These are phyloP conservation scores for Suillus alpinus DNA, from an alignment of 768 basidiomycete species.

Conservation along the genomic window DNA sequence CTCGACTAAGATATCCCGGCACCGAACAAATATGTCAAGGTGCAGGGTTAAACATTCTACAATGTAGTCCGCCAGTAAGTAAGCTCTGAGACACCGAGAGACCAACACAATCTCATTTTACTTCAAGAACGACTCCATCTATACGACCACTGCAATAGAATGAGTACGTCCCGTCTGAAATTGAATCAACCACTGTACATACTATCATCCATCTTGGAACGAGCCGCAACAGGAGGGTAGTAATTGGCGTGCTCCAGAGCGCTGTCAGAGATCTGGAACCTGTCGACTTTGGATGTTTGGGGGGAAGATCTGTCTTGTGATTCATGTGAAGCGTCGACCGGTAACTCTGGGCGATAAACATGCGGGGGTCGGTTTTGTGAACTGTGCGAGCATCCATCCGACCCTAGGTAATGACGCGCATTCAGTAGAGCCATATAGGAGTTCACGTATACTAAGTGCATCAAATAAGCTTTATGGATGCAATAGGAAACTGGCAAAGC, in stretches of 20 bases:
- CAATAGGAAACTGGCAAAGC: conserved; percentile 12
- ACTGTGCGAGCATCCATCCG: neutral
- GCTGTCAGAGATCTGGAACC: neutral
- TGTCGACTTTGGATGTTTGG: neutral
- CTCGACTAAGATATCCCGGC: too few relatives aligned
- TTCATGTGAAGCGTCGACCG: neutral
- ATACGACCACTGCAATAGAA: neutral
- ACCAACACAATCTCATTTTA: neutral
- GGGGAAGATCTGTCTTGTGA: conserved; percentile 12
- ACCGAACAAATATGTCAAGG: too few relatives aligned
- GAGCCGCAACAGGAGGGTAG: neutral
- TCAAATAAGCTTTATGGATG: neutral
- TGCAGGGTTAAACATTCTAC: neutral
- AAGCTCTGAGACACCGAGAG: neutral
- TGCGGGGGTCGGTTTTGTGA: neutral
- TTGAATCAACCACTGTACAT: neutral
- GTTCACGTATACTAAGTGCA: conserved; percentile 48
- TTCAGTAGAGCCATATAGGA: conserved; percentile 46
- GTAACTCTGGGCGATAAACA: neutral
- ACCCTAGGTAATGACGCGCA: neutral
- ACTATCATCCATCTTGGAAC: neutral
- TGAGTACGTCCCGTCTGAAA: neutral
- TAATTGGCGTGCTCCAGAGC: neutral
- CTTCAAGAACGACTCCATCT: neutral
- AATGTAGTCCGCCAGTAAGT: neutral